Base-by-base conservation (phyloP, 345 rosid genomes). In the Populus simonii region DNA sequence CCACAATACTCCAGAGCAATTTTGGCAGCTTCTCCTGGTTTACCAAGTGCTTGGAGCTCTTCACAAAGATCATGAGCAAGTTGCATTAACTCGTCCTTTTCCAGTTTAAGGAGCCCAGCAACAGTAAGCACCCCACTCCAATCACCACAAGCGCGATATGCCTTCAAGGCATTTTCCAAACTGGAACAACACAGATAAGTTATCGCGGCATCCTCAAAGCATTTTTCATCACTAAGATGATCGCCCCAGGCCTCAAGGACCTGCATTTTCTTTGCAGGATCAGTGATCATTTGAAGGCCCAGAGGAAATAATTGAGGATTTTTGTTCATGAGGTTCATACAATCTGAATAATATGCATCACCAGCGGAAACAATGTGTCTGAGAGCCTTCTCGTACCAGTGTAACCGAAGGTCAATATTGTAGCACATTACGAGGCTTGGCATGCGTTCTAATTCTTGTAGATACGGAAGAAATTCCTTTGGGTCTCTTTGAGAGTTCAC, bases 401-500 rank as follows among this genome's bases (percentile, higher is more conserved):
- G 87, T 80, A 96, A 79, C 84, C 85, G 94, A 76, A 96, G 89
- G 87, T 96, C 97, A 75, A 96, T 91, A 74, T 80, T 93, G 82
- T 91, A 92, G 78, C 83, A 90, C 97, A 96, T 93, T 79, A 92
- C 83, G 55, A 86, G 84, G 85, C 78, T 17, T 1, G 97, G 87
- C 97, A 93, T 90, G 39, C 49, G 41, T 73, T 92, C 92, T 85
- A 96, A 83, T 74, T 91, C 97, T 82, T 90, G 94, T 69, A 96
- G 97, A 83, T 88, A 93, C 77, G 99, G 99, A 84, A 93, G 93
- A 87, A 96, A 93, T 74, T 96, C 99, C 89, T 96, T 96, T 25
- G 99, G 99, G 77, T 96, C 99, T 66, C 87, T 89, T 61, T 96
- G 96, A 79, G 99, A 92, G 83, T 96, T 93, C 82, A 93, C 84